phyloP scores from a whole-genome alignment of 1,284 basidiomycete species.

The Apiotrichum porosum region DNA sequence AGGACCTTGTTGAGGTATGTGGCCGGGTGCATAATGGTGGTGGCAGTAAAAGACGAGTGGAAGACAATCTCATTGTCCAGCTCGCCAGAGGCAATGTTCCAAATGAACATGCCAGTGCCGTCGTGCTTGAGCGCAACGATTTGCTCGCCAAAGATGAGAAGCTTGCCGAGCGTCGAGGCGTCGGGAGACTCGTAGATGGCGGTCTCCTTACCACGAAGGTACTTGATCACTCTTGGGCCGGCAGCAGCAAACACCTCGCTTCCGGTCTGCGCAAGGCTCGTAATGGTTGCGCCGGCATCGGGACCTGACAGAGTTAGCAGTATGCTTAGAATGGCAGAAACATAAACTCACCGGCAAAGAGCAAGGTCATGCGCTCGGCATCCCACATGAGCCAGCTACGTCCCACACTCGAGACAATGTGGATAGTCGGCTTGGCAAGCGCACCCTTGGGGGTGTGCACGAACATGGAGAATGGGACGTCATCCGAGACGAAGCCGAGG shows the following conservation, averaged over 20 bases:
- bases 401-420: conserved; percentile 84
- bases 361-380: conserved; percentile 80
- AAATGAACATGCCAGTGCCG: conserved; percentile 72
- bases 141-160: conserved; percentile 73
- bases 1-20: conserved; percentile 97
- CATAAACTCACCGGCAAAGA: conserved; percentile 79
- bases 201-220: conserved; percentile 73
- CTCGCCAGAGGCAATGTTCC: conserved; percentile 59
- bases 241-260: conserved; percentile 80
- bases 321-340: no score
- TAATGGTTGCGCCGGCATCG: conserved; percentile 67
- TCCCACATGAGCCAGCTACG: conserved; percentile 96
- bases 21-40: conserved; percentile 79
- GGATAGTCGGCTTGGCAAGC: conserved; percentile 70
- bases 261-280: conserved; percentile 72
- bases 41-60: conserved; percentile 65
- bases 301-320: conserved; percentile 57
- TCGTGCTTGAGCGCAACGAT: conserved; percentile 73
- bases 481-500: conserved; percentile 85
- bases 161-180: conserved; percentile 47
- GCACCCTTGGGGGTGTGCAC: conserved; percentile 81
- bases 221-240: conserved; percentile 68
- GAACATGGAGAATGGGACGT: conserved; percentile 84
- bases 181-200: conserved; percentile 31
- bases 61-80: conserved; percentile 56